Base-by-base conservation (phyloP, 1,284 basidiomycete genomes). In the Gymnopus androsaceus region DNA sequence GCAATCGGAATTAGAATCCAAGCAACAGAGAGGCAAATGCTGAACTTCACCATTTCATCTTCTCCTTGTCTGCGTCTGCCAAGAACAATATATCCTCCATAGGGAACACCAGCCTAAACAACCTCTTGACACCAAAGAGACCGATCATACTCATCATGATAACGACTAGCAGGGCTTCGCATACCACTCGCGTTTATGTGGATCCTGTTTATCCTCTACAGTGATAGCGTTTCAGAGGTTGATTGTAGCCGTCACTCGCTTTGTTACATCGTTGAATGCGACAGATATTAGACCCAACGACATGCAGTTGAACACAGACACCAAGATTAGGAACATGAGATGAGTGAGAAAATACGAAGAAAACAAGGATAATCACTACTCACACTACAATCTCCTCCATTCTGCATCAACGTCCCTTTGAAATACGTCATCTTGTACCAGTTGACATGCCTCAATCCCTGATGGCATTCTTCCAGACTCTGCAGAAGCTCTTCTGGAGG, bases 221-320 rank as follows among this genome's bases (percentile, higher is more conserved):
- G 79, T 75, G 4, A 86, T 75, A 4, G 92, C 93, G 69, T 94
- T 90, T 69, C 90, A 88, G n/a, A 99, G 77, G 69, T 97, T 93
- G 62, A 98, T 97, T 28, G 90, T 93, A 19, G 92, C 85, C 1
- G 88, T 95, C 1, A 92, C 87, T 64, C 88, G 91, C 76, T 91
- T 94, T 23, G 96, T 98, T 3, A 98, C 87, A 65, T 98, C 94
- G 66, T 92, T 96, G 76, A 91, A 96, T 2, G 95, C 94, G 45
- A 98, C 82, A n/a, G 44, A 98, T 77, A 63, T 84, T 90, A 12
- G 90, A 84, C 3, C 96, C 95, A 52, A 94, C 88, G 6, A 98
- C 82, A 42, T 94, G 86, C 61, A 98, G 82, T 58, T 88, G 86
- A 38, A 96, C 84, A 48, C 96, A n/a, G 82, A 42, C 93, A 87